Conservation (phyloP, 148 eudicot species). For the Arctostaphylos glauca region DNA sequence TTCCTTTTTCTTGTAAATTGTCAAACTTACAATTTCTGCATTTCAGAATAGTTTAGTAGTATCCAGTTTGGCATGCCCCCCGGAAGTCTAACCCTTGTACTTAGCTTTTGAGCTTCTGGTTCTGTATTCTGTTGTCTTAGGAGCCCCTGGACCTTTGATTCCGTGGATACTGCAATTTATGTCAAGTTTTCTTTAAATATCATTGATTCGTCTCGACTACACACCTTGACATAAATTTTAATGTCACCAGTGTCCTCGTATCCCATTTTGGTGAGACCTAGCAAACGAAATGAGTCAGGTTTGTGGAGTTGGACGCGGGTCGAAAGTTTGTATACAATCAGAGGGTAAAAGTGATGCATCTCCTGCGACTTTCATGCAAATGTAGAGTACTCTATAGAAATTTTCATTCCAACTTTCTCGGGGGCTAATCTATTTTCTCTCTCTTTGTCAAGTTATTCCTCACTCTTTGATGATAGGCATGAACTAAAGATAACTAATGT, state of each 20-base stretch:
- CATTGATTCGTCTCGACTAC: not conserved
- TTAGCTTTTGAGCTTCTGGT: not conserved
- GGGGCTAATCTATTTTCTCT: too few relatives aligned
- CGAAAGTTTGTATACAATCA: not conserved
- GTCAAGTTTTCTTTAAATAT: not conserved
- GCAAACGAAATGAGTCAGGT: not conserved
- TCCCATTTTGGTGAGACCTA: not conserved
- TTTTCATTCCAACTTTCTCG: not conserved
- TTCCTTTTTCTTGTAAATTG: not conserved
- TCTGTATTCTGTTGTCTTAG: not conserved
- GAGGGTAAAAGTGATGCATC: not conserved
- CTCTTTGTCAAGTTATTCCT: too few relatives aligned
- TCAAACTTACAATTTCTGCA: not conserved
- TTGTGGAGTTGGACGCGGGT: not conserved
- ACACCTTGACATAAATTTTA: not conserved
- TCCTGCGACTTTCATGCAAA: not conserved
- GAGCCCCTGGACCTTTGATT: slow-evolving; percentile 3
- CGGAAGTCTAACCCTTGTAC: not conserved
- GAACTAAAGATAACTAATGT: too few relatives aligned
- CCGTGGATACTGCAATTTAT: not conserved
- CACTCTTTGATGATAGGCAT: too few relatives aligned
- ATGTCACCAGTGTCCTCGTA: not conserved
- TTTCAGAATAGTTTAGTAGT: not conserved
- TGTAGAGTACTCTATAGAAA: not conserved
- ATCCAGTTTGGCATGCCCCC: not conserved